Evolutionary conservation across 1,284 basidiomycete species (phyloP), one percentile per base, ranked within the genome.

Genomic region (Irpex sp.): DNA sequence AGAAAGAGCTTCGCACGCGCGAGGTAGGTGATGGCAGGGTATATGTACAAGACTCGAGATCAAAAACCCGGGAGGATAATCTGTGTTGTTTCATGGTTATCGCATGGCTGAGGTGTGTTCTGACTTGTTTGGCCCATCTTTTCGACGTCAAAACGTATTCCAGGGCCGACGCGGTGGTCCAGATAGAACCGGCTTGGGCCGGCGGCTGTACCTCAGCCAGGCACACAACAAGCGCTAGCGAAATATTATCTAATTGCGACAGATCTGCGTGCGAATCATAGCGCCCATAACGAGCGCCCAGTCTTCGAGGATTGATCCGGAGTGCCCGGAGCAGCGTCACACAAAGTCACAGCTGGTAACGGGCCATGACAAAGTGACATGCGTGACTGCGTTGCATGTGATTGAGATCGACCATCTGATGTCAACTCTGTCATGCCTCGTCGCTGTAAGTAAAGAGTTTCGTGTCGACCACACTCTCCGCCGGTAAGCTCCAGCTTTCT

Each of bases 391-490:
- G 53, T n/a, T 36, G 53, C 53, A 55, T 55, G 53, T 55, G 53
- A 55, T 55, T 55, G 50, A 51, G 50, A 51, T 51, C 26, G 50
- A 51, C 53, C 31, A 33, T 55, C 33, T 55, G 53, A 36, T 55
- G 53, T 51, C 50, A 51, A 19, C 17, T 33, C 50, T 19, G 17
- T 19, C 50, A 9, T 19, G 31, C 31, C 31, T 33, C 31, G 31
- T 33, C 31, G 31, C 31, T 6, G 31, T 33, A 33, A 33, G 31
- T 33, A n/a, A 46, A 46, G 39, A 46, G 39, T 26, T 51, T 51
- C 49, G 49, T 26, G 21, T 26, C 49, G 17, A n/a, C 39, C 39
- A 46, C n/a, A 46, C n/a, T 46, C 39, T 46, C 11, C n/a, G 39
- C 1, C 39, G n/a, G 39, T 46, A 15, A 46, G 31, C 39, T 13